Percentiles rank a stretch among this genome's conserved stretches.
These are phyloP conservation scores for Xylaria digitata DNA, from an alignment of 2,329 filamentous ascomycete species.

Conservation along the genomic window DNA sequence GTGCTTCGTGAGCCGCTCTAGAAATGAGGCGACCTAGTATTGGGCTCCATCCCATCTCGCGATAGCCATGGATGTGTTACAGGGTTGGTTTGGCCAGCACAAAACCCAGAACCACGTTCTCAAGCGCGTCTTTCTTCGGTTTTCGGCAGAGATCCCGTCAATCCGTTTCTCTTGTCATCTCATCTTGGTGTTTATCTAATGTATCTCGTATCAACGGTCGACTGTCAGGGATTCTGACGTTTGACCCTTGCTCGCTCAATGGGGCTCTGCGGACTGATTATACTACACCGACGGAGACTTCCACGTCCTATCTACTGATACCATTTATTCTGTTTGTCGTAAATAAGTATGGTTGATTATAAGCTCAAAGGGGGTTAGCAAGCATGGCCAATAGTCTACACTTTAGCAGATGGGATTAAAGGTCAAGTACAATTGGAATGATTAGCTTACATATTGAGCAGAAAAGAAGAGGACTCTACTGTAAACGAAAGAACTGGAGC, in stretches of 20 bases:
- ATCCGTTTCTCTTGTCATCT: constrained; percentile 32
- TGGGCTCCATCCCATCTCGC: constrained; percentile 25
- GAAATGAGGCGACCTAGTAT: constrained; percentile 3
- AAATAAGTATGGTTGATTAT: background rate
- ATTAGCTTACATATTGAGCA: constrained; percentile 1
- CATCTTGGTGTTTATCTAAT: constrained; percentile 6
- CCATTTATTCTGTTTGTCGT: background rate
- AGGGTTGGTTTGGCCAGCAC: constrained; percentile 22
- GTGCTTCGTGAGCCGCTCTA: constrained; percentile 20
- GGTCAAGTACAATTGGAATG: background rate
- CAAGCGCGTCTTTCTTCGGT: background rate
- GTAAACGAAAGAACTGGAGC: background rate
- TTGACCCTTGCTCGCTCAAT: constrained; percentile 5
- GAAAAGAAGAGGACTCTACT: background rate
- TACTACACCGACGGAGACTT: background rate
- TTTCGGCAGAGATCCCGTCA: constrained; percentile 25
- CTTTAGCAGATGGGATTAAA: background rate
- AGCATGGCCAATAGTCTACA: background rate
- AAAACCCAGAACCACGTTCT: constrained; percentile 17
- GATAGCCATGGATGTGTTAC: constrained; percentile 34
- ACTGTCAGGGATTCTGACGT: constrained; percentile 3
- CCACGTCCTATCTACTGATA: background rate
- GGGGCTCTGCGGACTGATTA: constrained; percentile 17
- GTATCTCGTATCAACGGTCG: constrained; percentile 2
- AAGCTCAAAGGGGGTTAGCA: no score